Percentiles rank a stretch among this genome's conserved stretches.
Evolutionary conservation across 768 basidiomycete genomes (phyloP).

Genomic region (Suillus spraguei): DNA sequence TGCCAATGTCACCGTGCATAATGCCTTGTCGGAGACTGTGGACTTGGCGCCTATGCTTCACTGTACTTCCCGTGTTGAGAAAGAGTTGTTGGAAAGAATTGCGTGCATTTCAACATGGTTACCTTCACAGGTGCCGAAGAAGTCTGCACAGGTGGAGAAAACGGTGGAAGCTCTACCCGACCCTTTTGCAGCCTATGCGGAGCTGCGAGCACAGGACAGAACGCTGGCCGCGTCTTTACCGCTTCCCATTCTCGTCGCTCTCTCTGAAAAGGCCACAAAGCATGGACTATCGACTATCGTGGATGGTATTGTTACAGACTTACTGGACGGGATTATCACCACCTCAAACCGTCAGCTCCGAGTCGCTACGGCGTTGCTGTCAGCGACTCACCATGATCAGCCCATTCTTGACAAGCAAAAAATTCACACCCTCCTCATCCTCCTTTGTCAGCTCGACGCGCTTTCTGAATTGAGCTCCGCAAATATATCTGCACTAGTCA

Average conservation of each 20-base stretch:
- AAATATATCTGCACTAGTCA: slow-evolving; percentile 20
- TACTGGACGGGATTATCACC: slow-evolving; percentile 34
- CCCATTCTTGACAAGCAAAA: slow-evolving; percentile 25
- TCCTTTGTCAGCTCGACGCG: slow-evolving; percentile 13
- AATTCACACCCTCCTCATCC: slow-evolving; percentile 24
- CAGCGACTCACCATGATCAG: slow-evolving; percentile 22
- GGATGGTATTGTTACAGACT: slow-evolving; percentile 44
- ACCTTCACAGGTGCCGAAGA: slow-evolving; percentile 23
- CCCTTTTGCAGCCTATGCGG: slow-evolving; percentile 31
- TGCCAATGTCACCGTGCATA: slow-evolving; percentile 19
- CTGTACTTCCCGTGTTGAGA: slow-evolving; percentile 13
- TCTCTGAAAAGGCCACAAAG: slow-evolving; percentile 34
- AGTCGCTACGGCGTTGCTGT: slow-evolving; percentile 31
- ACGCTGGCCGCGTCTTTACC: slow-evolving; percentile 26
- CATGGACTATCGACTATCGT: slow-evolving; percentile 34
- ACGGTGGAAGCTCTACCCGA: slow-evolving; percentile 21
- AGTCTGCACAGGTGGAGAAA: slow-evolving; percentile 14
- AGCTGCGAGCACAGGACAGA: slow-evolving; percentile 30
- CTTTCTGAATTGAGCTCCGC: slow-evolving; percentile 19
- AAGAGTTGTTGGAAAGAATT: slow-evolving; percentile 28
- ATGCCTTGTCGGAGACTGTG: slow-evolving; percentile 16
- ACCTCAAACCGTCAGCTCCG: slow-evolving; percentile 22
- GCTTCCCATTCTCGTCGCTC: slow-evolving; percentile 27
- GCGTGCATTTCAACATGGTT: slow-evolving; percentile 30
- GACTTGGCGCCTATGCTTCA: slow-evolving; percentile 10